Evolutionary conservation across 257 asterid species (phyloP), one percentile per base, ranked within the genome.

Genomic region (Lithospermum erythrorhizon): DNA sequence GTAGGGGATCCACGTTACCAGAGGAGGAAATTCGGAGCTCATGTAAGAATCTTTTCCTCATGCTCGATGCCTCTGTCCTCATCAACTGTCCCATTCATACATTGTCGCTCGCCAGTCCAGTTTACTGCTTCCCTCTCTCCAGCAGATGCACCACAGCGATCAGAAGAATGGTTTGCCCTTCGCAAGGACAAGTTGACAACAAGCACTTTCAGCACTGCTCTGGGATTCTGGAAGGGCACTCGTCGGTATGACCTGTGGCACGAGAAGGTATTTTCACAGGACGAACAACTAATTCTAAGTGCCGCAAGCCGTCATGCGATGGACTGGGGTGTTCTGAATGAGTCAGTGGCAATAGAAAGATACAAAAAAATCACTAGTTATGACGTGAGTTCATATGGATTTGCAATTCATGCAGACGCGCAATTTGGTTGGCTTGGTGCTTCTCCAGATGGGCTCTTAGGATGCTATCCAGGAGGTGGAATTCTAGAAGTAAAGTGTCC

Each of bases 131-230:
- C 66, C 27, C 81, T 82, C 29, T 58, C 87, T 61, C 70, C 84
- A 59, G 76, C 94, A 25, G 75, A 79, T 52, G 82, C 90, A 55
- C 91, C 91, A 23, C 98, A 93, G 52, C 87, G 95, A 49, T 93
- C 97, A 0, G 97, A 84, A 3, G 96, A 89, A 76, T 93, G 98
- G 97, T 93, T 93, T 73, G 86, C 96, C 21, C 94, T 93, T 27
- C 95, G 97, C 62, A 89, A 77, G 80, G 94, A 93, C 81, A 93
- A 70, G 73, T 80, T 93, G 53, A 93, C 97, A 0, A 89, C 98
- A 1, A 93, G 96, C 73, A 83, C 97, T 30, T 93, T 93, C 78
- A 81, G 98, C 77, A 86, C 96, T 9, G 95, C 98, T 18, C 68
- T 93, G 17, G 98, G 97, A 49, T 55, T 93, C 58, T 93, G 97